These are phyloP conservation scores for Choiromyces venosus DNA, from an alignment of 495 filamentous ascomycete genomes.

Conservation along the genomic window DNA sequence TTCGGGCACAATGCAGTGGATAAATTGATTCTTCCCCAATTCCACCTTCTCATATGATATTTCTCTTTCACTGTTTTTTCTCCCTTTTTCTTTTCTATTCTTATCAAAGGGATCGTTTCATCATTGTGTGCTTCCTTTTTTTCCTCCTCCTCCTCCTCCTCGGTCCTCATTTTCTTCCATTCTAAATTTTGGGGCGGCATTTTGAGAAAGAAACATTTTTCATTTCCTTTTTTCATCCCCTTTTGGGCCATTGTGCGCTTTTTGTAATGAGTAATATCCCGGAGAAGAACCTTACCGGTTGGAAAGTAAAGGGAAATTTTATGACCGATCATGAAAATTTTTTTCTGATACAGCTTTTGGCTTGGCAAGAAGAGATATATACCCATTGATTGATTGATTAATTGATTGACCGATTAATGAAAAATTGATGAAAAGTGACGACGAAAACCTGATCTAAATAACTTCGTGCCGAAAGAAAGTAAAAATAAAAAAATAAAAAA, in stretches of 20 bases:
- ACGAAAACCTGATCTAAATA: background rate
- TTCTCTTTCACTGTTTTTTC: conserved; percentile 6
- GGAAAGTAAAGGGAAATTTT: too few species aligned
- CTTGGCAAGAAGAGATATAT: background rate
- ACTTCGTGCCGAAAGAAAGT: too few species aligned
- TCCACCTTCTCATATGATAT: conserved; percentile 15
- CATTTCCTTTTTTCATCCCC: background rate
- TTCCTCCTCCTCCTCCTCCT: too few species aligned
- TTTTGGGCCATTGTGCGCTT: background rate
- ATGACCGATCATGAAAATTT: background rate
- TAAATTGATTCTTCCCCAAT: conserved; percentile 26
- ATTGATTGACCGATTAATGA: too few species aligned
- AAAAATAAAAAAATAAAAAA: too few species aligned
- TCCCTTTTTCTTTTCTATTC: conserved; percentile 3
- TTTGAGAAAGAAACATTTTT: background rate
- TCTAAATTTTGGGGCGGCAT: background rate
- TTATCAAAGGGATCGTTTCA: background rate
- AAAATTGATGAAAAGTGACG: background rate
- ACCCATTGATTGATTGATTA: background rate
- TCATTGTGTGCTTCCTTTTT: background rate
- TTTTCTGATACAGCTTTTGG: background rate
- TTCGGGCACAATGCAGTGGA: conserved; percentile 36
- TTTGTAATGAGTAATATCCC: background rate
- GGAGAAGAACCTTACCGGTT: background rate
- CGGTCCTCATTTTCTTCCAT: too few species aligned